Conservation (phyloP, 805 yeast genomes). For the Scheffersomyces stipitis region DNA sequence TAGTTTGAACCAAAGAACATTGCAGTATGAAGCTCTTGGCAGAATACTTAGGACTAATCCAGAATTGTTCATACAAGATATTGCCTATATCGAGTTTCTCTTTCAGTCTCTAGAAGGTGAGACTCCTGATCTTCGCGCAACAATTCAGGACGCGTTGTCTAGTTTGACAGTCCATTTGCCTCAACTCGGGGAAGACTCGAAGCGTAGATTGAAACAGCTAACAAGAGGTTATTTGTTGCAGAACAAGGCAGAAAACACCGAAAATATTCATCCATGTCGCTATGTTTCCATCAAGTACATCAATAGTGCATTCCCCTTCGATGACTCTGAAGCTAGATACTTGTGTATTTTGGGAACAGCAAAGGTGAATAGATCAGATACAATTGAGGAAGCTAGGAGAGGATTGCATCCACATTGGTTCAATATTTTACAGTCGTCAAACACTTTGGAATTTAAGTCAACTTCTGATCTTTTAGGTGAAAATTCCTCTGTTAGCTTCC, state of each 20-base stretch:
- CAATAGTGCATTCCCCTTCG: constrained; percentile 63
- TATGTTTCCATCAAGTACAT: constrained; percentile 65
- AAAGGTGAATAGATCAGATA: constrained; percentile 61
- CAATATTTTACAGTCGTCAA: constrained; percentile 48
- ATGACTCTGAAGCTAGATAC: constrained; percentile 64
- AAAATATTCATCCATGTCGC: constrained; percentile 50
- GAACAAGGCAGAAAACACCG: constrained; percentile 4
- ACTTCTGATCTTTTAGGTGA: constrained; percentile 46
- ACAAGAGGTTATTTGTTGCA: constrained; percentile 31
- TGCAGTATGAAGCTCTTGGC: constrained; percentile 80
- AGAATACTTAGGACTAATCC: constrained; percentile 53
- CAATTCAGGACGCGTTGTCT: constrained; percentile 71
- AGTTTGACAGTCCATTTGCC: constrained; percentile 52
- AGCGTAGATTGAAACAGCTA: constrained; percentile 39
- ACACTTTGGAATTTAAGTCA: constrained; percentile 41
- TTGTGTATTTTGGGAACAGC: constrained; percentile 67
- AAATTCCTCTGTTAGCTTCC: constrained; percentile 47
- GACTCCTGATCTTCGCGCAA: constrained; percentile 55
- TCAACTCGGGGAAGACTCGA: constrained; percentile 36
- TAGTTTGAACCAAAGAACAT: constrained; percentile 48
- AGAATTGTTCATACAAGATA: constrained; percentile 40
- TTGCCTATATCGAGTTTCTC: constrained; percentile 60
- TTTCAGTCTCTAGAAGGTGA: constrained; percentile 72
- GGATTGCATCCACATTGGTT: constrained; percentile 89
- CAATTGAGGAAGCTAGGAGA: constrained; percentile 72